Base-by-base conservation (phyloP, 345 rosid genomes). In the Populus tremula region DNA sequence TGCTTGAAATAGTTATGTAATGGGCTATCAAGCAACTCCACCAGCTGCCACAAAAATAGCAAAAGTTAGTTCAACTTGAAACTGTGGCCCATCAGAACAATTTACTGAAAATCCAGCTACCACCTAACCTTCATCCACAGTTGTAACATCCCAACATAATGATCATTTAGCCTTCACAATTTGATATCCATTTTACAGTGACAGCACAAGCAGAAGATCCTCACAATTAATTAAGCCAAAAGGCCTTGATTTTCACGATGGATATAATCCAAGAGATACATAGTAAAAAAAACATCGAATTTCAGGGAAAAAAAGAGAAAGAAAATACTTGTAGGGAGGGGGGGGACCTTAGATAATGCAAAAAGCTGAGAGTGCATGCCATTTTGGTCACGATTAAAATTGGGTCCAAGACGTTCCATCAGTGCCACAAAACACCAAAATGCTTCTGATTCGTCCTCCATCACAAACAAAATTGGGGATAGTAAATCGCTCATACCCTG, bases 391-490 rank as follows among this genome's bases (percentile, higher is more conserved):
- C 97, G 94, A 77, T 96, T 96, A 70, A 94, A 96, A 84, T 96
- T 96, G 82, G 99, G 97, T 65, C 97, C 99, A 79, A 96, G 94
- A n/a, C 94, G 91, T 85, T 92, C 97, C 98, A 96, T 92, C 82
- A 94, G 71, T 27, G 94, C 87, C 79, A 91, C 97, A 82, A 96
- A 92, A 87, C 98, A 92, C 99, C 99, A 96, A 88, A 96, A 96
- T 45, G 99, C 79, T 84, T 92, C 92, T 5, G 98, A 91, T 76
- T 94, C 99, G 25, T 96, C 93, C 82, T 77, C 89, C 93, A 90
- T 89, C 39, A 94, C 94, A 82, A 84, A 96, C 86, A 96, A 85
- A 83, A 96, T 86, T 16, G 99, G 99, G 66, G 99, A 94, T 38
- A 96, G 83, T 69, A 91, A 85, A 82, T 96, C 99, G 74, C 95